phyloP scores from a whole-genome alignment of 495 filamentous ascomycete species.

The Xylaria grammica region DNA sequence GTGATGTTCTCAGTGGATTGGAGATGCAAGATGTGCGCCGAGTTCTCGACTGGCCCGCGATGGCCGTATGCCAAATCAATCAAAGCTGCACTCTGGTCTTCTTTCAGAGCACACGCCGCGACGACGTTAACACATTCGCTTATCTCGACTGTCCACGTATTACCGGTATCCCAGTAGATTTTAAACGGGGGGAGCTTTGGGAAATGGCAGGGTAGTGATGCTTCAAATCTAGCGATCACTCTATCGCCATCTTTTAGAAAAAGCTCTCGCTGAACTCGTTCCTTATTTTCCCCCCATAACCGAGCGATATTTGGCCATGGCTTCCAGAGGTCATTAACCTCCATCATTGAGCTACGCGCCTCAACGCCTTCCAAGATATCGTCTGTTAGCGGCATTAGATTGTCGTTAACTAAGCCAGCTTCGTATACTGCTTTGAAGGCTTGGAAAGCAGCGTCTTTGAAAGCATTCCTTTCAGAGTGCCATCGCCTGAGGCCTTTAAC shows the following conservation, averaged over 20 bases:
- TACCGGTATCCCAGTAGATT: conserved; percentile 56
- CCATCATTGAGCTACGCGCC: conserved; percentile 51
- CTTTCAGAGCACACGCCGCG: conserved; percentile 28
- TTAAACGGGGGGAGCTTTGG: conserved; percentile 49
- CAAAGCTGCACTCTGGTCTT: conserved; percentile 51
- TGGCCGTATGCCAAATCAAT: conserved; percentile 57
- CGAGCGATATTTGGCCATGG: conserved; percentile 69
- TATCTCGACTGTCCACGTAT: conserved; percentile 47
- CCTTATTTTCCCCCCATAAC: conserved; percentile 48
- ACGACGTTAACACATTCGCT: conserved; percentile 27
- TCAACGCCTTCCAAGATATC: conserved; percentile 48
- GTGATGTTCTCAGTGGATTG: conserved; percentile 33
- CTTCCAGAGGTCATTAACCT: conserved; percentile 62
- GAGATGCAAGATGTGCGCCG: conserved; percentile 48
- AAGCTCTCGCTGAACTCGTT: conserved; percentile 38
- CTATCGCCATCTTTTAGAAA: conserved; percentile 40
- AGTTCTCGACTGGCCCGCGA: conserved; percentile 37
- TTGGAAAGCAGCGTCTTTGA: conserved; percentile 82
- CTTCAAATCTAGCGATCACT: conserved; percentile 44
- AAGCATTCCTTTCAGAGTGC: conserved; percentile 75
- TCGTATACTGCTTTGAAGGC: conserved; percentile 75
- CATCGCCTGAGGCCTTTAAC: conserved; percentile 60
- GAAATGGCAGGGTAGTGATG: conserved; percentile 52
- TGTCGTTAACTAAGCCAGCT: conserved; percentile 75
- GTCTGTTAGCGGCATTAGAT: conserved; percentile 68